Conservation (phyloP, 1,284 basidiomycete species). For the Hemileia vastatrix region DNA sequence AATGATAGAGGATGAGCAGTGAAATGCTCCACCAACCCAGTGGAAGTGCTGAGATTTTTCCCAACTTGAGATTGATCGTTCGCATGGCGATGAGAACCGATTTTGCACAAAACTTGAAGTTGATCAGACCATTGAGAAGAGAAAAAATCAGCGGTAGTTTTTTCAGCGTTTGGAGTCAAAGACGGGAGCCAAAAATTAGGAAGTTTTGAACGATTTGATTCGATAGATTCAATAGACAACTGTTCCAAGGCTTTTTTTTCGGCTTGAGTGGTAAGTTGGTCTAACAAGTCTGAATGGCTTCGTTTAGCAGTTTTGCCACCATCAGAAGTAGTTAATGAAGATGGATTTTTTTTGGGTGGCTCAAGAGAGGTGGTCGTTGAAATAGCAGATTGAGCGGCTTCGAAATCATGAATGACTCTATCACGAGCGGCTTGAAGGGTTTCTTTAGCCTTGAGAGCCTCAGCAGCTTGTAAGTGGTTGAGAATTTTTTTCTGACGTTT, state of each 20-base stretch:
- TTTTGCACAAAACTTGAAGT: slow-evolving; percentile 5
- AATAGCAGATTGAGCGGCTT: slow-evolving; percentile 17
- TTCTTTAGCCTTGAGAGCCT: slow-evolving; percentile 7
- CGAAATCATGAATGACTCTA: slow-evolving; percentile 19
- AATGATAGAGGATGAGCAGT: slow-evolving; percentile 15
- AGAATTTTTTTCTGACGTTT: slow-evolving; percentile 12
- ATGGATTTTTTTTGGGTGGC: neutral
- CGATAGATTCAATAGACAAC: slow-evolving; percentile 8
- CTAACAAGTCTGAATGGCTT: neutral
- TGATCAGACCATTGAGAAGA: slow-evolving; percentile 1
- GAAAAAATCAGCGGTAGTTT: slow-evolving; percentile 2
- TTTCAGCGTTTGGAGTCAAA: slow-evolving; percentile 16
- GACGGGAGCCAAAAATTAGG: slow-evolving; percentile 23
- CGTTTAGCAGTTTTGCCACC: too few relatives aligned
- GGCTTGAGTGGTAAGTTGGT: slow-evolving; percentile 7
- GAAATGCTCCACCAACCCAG: too few relatives aligned
- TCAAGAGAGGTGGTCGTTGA: neutral
- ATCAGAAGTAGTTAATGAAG: too few relatives aligned
- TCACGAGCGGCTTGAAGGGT: slow-evolving; percentile 14
- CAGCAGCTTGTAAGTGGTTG: slow-evolving; percentile 9
- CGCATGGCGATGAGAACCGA: slow-evolving; percentile 10
- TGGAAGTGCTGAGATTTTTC: too few relatives aligned
- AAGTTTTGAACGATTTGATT: slow-evolving; percentile 10
- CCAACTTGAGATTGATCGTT: too few relatives aligned
- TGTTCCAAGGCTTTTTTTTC: slow-evolving; percentile 10